A percentile compares a stretch with the other conserved stretches of the same genome.
Conservation (phyloP, 23 red algal genomes). For the Agarophyton chilense region DNA sequence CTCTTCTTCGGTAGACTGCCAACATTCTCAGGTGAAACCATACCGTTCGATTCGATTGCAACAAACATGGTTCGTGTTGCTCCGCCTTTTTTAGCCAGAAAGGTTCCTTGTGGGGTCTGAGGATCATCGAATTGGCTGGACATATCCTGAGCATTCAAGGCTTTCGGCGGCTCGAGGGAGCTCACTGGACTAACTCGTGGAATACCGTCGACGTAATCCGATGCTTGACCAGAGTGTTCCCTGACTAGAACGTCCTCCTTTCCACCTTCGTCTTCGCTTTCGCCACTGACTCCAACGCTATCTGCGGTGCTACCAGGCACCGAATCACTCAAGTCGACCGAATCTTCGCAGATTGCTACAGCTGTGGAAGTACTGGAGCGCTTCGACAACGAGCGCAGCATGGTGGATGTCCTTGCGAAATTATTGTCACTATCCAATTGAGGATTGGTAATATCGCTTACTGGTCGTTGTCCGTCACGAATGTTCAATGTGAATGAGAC, state of each 20-base stretch:
- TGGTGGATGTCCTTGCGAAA: background rate
- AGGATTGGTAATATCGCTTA: slow-evolving; percentile 17
- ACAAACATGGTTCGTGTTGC: background rate
- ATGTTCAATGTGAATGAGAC: background rate
- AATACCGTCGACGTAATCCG: background rate
- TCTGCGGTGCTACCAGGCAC: slow-evolving; percentile 13
- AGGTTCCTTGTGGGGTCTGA: background rate
- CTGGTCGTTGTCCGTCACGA: slow-evolving; percentile 15
- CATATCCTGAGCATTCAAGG: background rate
- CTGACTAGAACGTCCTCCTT: background rate
- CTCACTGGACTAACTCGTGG: slow-evolving; percentile 36
- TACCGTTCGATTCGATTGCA: background rate
- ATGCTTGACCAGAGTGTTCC: background rate
- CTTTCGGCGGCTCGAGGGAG: slow-evolving; percentile 27
- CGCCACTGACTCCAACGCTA: background rate
- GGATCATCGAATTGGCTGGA: background rate
- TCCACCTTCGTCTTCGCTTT: slow-evolving; percentile 3
- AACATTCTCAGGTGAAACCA: background rate
- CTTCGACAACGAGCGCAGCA: slow-evolving; percentile 3
- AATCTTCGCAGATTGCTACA: slow-evolving; percentile 42
- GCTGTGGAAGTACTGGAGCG: slow-evolving; percentile 44
- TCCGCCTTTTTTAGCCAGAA: background rate
- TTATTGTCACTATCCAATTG: background rate
- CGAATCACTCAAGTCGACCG: slow-evolving; percentile 22
- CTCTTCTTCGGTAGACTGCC: background rate